Evolutionary conservation across 768 basidiomycete genomes (phyloP), one percentile per base, ranked within the genome.

Genomic region (Rhodotorula sphaerocarpa): DNA sequence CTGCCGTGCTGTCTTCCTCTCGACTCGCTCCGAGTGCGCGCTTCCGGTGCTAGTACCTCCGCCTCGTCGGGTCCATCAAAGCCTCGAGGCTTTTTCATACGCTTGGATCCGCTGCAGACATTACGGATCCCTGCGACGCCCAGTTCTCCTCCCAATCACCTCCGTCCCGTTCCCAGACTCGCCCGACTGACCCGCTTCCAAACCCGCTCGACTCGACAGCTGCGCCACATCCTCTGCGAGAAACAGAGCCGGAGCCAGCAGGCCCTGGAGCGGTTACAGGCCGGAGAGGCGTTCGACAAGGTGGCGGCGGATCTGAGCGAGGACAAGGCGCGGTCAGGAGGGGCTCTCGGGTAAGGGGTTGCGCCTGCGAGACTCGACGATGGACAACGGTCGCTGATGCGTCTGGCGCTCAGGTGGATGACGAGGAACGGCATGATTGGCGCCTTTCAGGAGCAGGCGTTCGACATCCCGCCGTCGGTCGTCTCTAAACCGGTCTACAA

Each of bases 241-340:
- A 67, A 67, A 44, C 57, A 56, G 20, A 41, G 21, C 25, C 50
- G 52, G 11, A 43, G 30, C 18, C 43, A 59, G 25, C 41, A 67
- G 28, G 66, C 53, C 2, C 21, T 53, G 2, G 59, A 57, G 20
- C 43, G 51, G 44, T 27, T 63, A 3, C 25, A 57, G 34, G 11
- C 6, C 7, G 63, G 63, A 12, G 33, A 33, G 10, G 9, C 21
- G 5, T 67, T 67, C 42, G 61, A 63, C 53, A 47, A 55, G 36
- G 66, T 67, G 2, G 57, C 61, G 9, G 21, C 48, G 1, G 57
- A 59, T 15, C 47, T 46, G 11, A 33, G 28, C 0, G 66, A 67
- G 33, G 66, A 67, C 54, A 67, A 67, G 45, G 61, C 61, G n/a
- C n/a, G 66, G 28, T n/a, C 25, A 16, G 65, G 65, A 12, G 65